Percentiles rank a stretch among this genome's conserved stretches.
These are phyloP conservation scores for Hansenula sp. DNA, from an alignment of 1,139 yeast species.

Conservation along the genomic window DNA sequence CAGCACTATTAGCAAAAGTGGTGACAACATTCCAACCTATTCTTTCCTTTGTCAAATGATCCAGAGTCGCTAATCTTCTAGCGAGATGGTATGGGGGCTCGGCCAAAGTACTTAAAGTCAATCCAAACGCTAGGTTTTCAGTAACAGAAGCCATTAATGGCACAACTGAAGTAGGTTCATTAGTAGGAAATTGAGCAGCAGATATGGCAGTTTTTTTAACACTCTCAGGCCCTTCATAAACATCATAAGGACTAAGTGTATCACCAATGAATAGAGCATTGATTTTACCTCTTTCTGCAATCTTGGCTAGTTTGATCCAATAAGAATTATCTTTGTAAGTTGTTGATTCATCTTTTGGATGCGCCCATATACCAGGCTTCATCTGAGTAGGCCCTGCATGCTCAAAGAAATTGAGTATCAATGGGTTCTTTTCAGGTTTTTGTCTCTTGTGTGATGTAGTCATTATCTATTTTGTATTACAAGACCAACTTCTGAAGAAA, in stretches of 20 bases:
- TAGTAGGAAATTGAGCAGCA: slow-evolving; percentile 37
- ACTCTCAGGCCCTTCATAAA: slow-evolving; percentile 35
- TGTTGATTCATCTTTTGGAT: slow-evolving; percentile 32
- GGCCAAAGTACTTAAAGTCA: slow-evolving; percentile 36
- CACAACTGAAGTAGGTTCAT: slow-evolving; percentile 35
- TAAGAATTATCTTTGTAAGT: slow-evolving; percentile 33
- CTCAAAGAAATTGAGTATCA: slow-evolving; percentile 36
- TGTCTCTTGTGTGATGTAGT: not conserved
- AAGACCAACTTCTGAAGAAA: no score
- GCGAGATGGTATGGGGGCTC: slow-evolving; percentile 38
- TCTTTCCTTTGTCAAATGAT: slow-evolving; percentile 36
- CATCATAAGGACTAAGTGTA: slow-evolving; percentile 39
- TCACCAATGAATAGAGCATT: slow-evolving; percentile 42
- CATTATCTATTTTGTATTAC: not conserved
- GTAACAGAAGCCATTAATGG: slow-evolving; percentile 40
- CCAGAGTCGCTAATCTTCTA: slow-evolving; percentile 35
- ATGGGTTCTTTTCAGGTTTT: slow-evolving; percentile 14
- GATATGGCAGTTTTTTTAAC: slow-evolving; percentile 31
- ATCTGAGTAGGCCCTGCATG: slow-evolving; percentile 36
- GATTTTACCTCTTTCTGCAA: slow-evolving; percentile 39
- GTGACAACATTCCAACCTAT: slow-evolving; percentile 42
- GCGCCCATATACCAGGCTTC: slow-evolving; percentile 34
- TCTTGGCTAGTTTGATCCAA: slow-evolving; percentile 39
- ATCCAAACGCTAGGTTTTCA: slow-evolving; percentile 32
- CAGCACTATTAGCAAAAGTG: slow-evolving; percentile 37